Conservation (phyloP, 2,329 filamentous ascomycete genomes). For the Helotiales sp. region DNA sequence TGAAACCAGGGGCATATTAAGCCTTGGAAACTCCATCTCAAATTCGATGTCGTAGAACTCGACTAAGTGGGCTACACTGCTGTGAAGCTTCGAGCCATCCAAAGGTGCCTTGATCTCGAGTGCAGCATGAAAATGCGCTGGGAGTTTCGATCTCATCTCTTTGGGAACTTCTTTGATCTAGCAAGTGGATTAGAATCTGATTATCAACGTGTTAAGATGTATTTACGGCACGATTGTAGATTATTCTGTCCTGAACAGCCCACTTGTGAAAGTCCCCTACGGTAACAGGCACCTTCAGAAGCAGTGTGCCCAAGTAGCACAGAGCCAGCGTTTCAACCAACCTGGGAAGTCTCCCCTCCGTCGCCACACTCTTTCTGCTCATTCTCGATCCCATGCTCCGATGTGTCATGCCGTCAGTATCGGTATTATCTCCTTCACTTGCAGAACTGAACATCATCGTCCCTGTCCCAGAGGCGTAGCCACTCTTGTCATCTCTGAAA, state of each 20-base stretch:
- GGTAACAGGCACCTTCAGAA: conserved; percentile 78
- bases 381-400: conserved; percentile 54
- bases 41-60: conserved; percentile 70
- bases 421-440: conserved; percentile 46
- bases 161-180: conserved; percentile 63
- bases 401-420: conserved; percentile 41
- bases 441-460: conserved; percentile 44
- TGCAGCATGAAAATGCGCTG: conserved; percentile 61
- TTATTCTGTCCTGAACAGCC: conserved; percentile 69
- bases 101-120: conserved; percentile 59
- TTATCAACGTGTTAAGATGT: background rate
- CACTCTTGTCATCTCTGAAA: conserved; percentile 43
- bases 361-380: conserved; percentile 31
- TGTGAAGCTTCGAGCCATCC: conserved; percentile 65
- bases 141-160: conserved; percentile 69
- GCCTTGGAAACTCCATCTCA: conserved; percentile 70
- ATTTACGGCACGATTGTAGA: conserved; percentile 71
- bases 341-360: conserved; percentile 57
- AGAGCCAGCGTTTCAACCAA: conserved; percentile 77
- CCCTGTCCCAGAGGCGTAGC: conserved; percentile 42
- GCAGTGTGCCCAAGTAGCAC: conserved; percentile 78
- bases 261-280: conserved; percentile 75
- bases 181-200: background rate
- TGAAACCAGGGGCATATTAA: conserved; percentile 73
- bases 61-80: conserved; percentile 63